A percentile compares a stretch with the other conserved stretches of the same genome.
Evolutionary conservation across 306 rosid genomes (phyloP).

Genomic region (Cicer pinnatifidum): DNA sequence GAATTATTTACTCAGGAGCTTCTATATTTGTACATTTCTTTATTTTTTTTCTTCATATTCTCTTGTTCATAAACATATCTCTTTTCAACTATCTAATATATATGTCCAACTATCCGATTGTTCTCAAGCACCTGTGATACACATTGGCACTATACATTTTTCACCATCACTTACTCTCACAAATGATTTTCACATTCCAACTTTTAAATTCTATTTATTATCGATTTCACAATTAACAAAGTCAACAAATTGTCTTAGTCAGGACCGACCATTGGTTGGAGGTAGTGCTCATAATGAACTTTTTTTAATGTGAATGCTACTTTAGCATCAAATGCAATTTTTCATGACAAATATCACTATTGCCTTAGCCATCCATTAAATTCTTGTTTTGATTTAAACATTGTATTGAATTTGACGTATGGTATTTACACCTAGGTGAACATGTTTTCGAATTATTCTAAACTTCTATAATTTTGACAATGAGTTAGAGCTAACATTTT

Average conservation of each 20-base stretch:
- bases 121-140: neutral
- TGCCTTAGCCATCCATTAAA: neutral
- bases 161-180: neutral
- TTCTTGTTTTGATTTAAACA: neutral
- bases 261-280: neutral
- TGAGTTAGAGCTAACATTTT: too few species aligned
- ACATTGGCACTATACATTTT: neutral
- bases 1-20: neutral
- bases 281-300: neutral
- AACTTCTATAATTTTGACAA: too few species aligned
- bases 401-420: neutral
- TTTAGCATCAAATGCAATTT: too few species aligned
- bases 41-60: neutral
- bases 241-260: neutral
- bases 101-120: neutral
- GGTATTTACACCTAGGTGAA: neutral
- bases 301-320: too few species aligned
- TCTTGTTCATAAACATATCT: neutral
- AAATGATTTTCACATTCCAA: neutral
- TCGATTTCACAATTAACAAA: neutral
- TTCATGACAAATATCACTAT: neutral
- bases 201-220: neutral
- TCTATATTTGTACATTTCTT: neutral
- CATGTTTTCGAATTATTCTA: too few species aligned
- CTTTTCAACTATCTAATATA: neutral